Base-by-base conservation (phyloP, 108 stramenopile genomes). In the Nitzschia sp. region DNA sequence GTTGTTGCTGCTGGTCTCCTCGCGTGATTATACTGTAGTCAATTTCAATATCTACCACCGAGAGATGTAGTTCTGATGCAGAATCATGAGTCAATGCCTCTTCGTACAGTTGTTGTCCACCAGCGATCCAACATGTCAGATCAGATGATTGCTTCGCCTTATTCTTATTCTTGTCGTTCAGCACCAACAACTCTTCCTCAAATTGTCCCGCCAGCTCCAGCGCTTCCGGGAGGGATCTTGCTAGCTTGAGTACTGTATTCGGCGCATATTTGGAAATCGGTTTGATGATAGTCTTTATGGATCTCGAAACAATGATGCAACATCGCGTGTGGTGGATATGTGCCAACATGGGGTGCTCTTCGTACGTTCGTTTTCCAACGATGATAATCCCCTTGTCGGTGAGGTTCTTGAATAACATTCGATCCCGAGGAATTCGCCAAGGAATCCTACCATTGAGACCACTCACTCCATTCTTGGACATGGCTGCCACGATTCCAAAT, bases 401-500 rank as follows among this genome's bases (percentile, higher is more conserved):
- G 22, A 89, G 47, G 22, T 75, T 33, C 28, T 77, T 63, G 66
- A 91, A 94, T 26, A 81, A 53, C 19, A 71, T 48, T 50, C 85
- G 74, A 75, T 94, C 93, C 22, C 68, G 45, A 3, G 90, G 81
- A 6, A 81, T 47, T 3, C 71, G 66, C 93, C 93, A 94, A 5
- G 93, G 93, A 0, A 94, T 68, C 4, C 50, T 52, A 1, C 90
- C 88, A 52, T 85, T 72, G n/a, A 89, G 52, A 19, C 93, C 93
- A 60, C 91, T 94, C 1, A 91, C 75, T 31, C 76, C 63, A 65
- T 85, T 73, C 15, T 53, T 78, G 22, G 84, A 66, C 62, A 86
- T 69, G 21, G 90, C 93, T 15, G 88, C 86, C 17, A 91, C 70
- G 45, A 94, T 84, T 52, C 93, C 90, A 84, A 94, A 91, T 45